Evolutionary conservation across 225 moss, liverwort and hornwort genomes (phyloP), one percentile per base, ranked within the genome.

Genomic region (Straminergon stramineum): DNA sequence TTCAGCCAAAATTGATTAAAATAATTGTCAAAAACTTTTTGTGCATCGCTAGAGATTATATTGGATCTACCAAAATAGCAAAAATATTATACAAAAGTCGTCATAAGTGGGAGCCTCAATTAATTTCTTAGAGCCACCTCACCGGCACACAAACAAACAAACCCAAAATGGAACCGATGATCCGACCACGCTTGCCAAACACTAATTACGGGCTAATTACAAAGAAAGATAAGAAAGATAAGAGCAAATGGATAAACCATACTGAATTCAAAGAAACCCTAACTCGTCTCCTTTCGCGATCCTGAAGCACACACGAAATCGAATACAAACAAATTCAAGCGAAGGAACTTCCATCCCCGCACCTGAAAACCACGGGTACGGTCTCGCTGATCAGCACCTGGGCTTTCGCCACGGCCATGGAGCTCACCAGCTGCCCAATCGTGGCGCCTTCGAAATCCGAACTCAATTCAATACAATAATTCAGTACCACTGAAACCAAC

Each of bases 341-440:
- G n/a, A 71, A 82, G 60, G 20, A 73, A 64, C 21, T 21, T 62
- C 45, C 62, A 12, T 74, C 43, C 61, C 86, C 84, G 21, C 58
- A 95, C 95, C 95, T 93, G 88, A 93, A 95, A 39, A 93, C 90
- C 70, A 92, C 84, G 79, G 92, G 85, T 30, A 91, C 89, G 64
- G 94, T 94, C 83, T 89, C 92, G 90, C 67, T 90, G 82, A 95
- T 92, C 34, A 92, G 83, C 83, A 70, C 60, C 88, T 93, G 89
- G 34, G 91, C 89, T 86, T 95, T 92, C 2, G 83, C 86, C 41
- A 92, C 90, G 13, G 94, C 92, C 94, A 94, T 94, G 75, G 89
- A 85, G 58, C 93, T 93, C 88, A 79, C 93, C 87, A 91, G 84
- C 66, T 93, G 92, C 86, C 90, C 93, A 81, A 90, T 91, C 8